phyloP scores from a whole-genome alignment of 169 alveolate species.

The Cryptosporidium canis region DNA sequence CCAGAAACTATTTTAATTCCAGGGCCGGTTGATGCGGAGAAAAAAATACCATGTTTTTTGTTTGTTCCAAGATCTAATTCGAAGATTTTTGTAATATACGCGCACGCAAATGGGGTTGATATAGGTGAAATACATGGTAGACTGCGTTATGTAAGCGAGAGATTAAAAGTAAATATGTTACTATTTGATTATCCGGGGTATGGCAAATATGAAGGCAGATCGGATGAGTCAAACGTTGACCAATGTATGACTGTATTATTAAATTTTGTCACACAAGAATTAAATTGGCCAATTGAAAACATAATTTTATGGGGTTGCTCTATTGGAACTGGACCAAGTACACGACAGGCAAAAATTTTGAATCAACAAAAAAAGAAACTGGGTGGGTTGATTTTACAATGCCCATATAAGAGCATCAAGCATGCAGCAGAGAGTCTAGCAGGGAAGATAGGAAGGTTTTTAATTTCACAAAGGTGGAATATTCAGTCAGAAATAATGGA shows the following conservation, averaged over 20 bases:
- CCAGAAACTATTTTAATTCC: conserved; percentile 78
- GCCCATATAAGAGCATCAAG: conserved; percentile 78
- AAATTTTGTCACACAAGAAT: conserved; percentile 60
- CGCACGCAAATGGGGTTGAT: conserved; percentile 81
- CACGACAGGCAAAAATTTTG: conserved; percentile 76
- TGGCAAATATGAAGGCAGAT: conserved; percentile 74
- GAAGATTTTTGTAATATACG: conserved; percentile 73
- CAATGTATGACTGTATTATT: conserved; percentile 69
- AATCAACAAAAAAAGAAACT: conserved; percentile 30
- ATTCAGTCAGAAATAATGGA: conserved; percentile 75
- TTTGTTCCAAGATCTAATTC: conserved; percentile 42
- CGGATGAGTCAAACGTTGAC: conserved; percentile 78
- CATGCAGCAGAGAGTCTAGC: conserved; percentile 79
- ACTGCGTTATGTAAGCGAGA: conserved; percentile 45
- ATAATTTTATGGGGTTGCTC: conserved; percentile 78
- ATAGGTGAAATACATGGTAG: conserved; percentile 74
- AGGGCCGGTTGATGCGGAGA: conserved; percentile 14
- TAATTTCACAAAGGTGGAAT: conserved; percentile 75
- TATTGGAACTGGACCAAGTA: conserved; percentile 80
- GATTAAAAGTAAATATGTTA: conserved; percentile 69
- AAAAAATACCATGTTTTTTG: conserved; percentile 70
- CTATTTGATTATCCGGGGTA: conserved; percentile 78
- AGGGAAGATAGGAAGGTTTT: conserved; percentile 74
- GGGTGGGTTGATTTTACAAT: conserved; percentile 77
- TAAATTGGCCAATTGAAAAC: conserved; percentile 76